These are phyloP conservation scores for Ustilago lituana DNA, from an alignment of 1,284 basidiomycete genomes.

Conservation along the genomic window DNA sequence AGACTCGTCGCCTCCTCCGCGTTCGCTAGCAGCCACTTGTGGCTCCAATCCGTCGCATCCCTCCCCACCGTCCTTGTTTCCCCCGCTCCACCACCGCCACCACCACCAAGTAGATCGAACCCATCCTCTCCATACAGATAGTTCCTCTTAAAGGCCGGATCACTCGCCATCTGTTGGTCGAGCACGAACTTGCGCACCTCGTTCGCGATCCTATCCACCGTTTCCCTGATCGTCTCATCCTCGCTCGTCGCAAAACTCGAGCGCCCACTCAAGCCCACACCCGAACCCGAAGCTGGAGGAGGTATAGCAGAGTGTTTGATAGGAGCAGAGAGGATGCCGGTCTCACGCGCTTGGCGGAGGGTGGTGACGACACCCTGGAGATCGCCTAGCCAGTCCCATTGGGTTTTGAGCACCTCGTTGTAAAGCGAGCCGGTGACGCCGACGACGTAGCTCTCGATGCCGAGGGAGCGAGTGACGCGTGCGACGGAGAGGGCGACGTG, in stretches of 20 bases:
- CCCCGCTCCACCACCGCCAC: not conserved
- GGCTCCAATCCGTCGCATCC: slow-evolving; percentile 14
- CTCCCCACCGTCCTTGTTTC: not conserved
- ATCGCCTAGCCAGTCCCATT: slow-evolving; percentile 57
- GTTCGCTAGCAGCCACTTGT: slow-evolving; percentile 21
- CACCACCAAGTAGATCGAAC: not conserved
- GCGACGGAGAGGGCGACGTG: slow-evolving; percentile 51
- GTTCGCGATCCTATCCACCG: slow-evolving; percentile 42
- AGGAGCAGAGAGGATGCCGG: slow-evolving; percentile 31
- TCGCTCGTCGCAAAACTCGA: slow-evolving; percentile 7
- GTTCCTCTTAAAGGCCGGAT: not conserved
- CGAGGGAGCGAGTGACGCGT: slow-evolving; percentile 37
- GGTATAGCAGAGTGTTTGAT: not conserved
- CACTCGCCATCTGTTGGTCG: slow-evolving; percentile 14
- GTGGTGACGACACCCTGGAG: slow-evolving; percentile 26
- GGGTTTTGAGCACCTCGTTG: slow-evolving; percentile 58
- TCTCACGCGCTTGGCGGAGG: slow-evolving; percentile 39
- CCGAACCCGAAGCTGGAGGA: not conserved
- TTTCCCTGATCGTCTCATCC: slow-evolving; percentile 45
- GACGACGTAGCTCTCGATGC: slow-evolving; percentile 56
- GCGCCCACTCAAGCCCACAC: not conserved
- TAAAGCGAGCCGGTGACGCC: slow-evolving; percentile 58
- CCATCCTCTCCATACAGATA: not conserved
- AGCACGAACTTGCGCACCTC: slow-evolving; percentile 40
- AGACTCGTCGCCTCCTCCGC: slow-evolving; percentile 25